phyloP scores from a whole-genome alignment of 805 yeast genomes.

The Schwanniomyces occidentalis region DNA sequence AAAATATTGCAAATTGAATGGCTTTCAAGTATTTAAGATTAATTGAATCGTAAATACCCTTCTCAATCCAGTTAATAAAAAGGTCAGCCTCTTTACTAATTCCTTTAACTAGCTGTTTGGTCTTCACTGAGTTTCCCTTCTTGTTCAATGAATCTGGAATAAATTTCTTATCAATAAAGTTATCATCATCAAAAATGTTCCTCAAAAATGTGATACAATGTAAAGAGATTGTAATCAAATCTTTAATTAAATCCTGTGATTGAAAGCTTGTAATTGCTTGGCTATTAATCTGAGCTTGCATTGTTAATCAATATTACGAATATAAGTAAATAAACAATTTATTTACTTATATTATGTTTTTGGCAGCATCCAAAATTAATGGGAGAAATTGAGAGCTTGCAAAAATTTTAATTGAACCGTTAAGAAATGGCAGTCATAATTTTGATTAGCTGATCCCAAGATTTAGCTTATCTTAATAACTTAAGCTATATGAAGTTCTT shows the following conservation, averaged over 20 bases:
- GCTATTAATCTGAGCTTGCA: neutral
- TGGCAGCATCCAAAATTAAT: conserved; percentile 2
- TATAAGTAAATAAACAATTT: neutral
- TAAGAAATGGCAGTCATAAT: too few relatives aligned
- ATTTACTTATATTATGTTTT: neutral
- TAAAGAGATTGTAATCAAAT: conserved; percentile 51
- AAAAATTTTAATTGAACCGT: too few relatives aligned
- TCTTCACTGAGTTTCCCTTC: conserved; percentile 36
- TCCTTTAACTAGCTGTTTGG: conserved; percentile 51
- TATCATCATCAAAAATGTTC: conserved; percentile 57
- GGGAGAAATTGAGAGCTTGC: too few relatives aligned
- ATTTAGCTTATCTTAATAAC: too few relatives aligned
- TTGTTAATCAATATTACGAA: too few relatives aligned
- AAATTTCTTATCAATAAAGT: conserved; percentile 50
- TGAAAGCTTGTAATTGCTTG: conserved; percentile 1
- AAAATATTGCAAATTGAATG: conserved; percentile 45
- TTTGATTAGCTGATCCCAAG: too few relatives aligned
- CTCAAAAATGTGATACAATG: conserved; percentile 60
- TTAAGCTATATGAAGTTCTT: too few relatives aligned
- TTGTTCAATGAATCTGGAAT: conserved; percentile 30
- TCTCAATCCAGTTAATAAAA: conserved; percentile 55
- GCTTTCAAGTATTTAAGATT: conserved; percentile 43
- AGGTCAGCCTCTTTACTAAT: conserved; percentile 47
- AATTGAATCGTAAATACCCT: conserved; percentile 48
- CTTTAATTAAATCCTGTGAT: conserved; percentile 34